Percentiles rank a stretch among this genome's conserved stretches.
Evolutionary conservation across 495 filamentous ascomycete genomes (phyloP).

Genomic region (Hypoxylon cercidicola): DNA sequence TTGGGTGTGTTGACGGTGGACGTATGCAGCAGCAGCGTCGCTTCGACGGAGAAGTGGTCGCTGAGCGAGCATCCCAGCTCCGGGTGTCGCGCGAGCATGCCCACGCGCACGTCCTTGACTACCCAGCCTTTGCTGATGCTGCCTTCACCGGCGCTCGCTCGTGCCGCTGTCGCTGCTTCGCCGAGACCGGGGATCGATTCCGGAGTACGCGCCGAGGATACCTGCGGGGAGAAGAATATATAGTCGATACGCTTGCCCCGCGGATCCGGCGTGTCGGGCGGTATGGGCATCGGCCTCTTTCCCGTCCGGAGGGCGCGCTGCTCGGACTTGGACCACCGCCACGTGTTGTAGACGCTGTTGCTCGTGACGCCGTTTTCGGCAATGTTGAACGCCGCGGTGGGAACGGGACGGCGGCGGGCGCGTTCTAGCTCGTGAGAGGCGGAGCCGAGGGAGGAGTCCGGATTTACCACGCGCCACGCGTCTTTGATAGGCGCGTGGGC

Average conservation of each 20-base stretch:
- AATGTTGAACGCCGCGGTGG: slow-evolving; percentile 80
- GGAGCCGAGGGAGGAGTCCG: slow-evolving; percentile 79
- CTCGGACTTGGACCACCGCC: slow-evolving; percentile 81
- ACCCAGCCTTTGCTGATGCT: slow-evolving; percentile 63
- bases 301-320: slow-evolving; percentile 65
- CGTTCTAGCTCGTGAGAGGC: slow-evolving; percentile 72
- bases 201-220: slow-evolving; percentile 40
- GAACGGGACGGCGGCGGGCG: slow-evolving; percentile 62
- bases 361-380: slow-evolving; percentile 85
- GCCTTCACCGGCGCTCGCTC: slow-evolving; percentile 35
- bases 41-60: slow-evolving; percentile 91
- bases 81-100: slow-evolving; percentile 87
- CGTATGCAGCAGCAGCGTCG: slow-evolving; percentile 64
- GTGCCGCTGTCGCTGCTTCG: slow-evolving; percentile 24
- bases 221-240: slow-evolving; percentile 70
- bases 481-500: slow-evolving; percentile 82
- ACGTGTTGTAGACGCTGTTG: slow-evolving; percentile 87
- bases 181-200: slow-evolving; percentile 14
- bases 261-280: slow-evolving; percentile 70
- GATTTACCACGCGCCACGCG: slow-evolving; percentile 81
- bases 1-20: slow-evolving; percentile 10
- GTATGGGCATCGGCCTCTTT: slow-evolving; percentile 59
- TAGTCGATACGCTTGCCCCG: slow-evolving; percentile 92
- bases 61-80: slow-evolving; percentile 83
- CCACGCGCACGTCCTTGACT: slow-evolving; percentile 73